phyloP scores from a whole-genome alignment of 1,284 basidiomycete genomes.

The Psilocybe mexicana region DNA sequence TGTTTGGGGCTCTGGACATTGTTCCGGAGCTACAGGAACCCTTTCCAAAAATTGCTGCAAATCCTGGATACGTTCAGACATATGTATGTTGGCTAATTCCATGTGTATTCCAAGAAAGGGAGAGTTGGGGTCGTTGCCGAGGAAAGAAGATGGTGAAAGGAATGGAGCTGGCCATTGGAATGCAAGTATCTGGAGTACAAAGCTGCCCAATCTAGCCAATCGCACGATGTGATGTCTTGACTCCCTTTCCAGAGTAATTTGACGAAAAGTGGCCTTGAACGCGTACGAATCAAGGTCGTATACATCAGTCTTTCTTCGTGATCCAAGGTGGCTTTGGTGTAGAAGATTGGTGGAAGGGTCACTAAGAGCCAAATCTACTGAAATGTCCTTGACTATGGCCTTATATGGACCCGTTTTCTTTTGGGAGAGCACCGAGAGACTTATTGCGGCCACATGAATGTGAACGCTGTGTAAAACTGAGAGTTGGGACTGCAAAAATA shows the following conservation, averaged over 20 bases:
- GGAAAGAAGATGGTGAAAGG: constrained; percentile 48
- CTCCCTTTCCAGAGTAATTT: constrained; percentile 40
- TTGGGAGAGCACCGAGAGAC: constrained; percentile 32
- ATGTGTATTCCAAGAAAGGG: constrained; percentile 55
- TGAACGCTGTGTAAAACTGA: constrained; percentile 36
- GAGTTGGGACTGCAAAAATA: constrained; percentile 36
- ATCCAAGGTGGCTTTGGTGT: constrained; percentile 57
- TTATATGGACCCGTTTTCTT: constrained; percentile 37
- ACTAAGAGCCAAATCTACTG: constrained; percentile 45
- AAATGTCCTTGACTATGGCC: constrained; percentile 41
- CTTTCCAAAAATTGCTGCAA: constrained; percentile 42
- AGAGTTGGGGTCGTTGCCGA: constrained; percentile 60
- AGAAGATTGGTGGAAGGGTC: constrained; percentile 43
- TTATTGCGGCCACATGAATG: constrained; percentile 38
- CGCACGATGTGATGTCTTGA: constrained; percentile 38
- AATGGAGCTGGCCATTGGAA: constrained; percentile 63
- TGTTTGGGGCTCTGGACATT: background rate
- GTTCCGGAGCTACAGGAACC: constrained; percentile 23
- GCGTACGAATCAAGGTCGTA: constrained; percentile 50
- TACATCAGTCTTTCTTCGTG: constrained; percentile 30
- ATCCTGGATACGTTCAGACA: constrained; percentile 28
- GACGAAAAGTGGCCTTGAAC: constrained; percentile 39
- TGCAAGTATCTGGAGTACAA: constrained; percentile 45
- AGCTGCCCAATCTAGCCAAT: constrained; percentile 45
- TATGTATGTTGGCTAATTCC: constrained; percentile 42